Conservation (phyloP, 768 basidiomycete genomes). For the Paxillus involutus region DNA sequence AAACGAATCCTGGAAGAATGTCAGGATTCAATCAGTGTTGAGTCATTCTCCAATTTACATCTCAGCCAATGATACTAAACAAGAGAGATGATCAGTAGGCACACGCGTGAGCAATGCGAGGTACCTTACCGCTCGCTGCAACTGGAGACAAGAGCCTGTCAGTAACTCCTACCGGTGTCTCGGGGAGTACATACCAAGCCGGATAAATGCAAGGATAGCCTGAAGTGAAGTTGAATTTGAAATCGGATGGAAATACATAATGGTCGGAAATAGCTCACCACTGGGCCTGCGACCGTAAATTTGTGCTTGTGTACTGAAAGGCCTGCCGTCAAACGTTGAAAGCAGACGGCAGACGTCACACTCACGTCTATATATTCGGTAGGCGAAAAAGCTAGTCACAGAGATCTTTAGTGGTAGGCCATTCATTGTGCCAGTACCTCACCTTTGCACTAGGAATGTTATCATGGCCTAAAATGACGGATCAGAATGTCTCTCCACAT, state of each 20-base stretch:
- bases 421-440: background rate
- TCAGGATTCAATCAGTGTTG: background rate
- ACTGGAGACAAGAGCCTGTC: constrained; percentile 3
- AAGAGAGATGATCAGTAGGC: background rate
- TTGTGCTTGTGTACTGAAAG: constrained; percentile 14
- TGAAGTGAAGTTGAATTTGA: constrained; percentile 3
- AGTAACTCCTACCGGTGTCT: background rate
- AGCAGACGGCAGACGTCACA: background rate
- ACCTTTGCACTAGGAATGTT: constrained; percentile 26
- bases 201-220: constrained; percentile 15
- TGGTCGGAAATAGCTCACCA: constrained; percentile 9
- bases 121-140: constrained; percentile 17
- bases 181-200: constrained; percentile 12
- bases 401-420: background rate
- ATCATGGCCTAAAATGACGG: constrained; percentile 15
- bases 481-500: background rate
- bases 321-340: background rate
- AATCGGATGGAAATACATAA: background rate
- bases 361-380: constrained; percentile 25
- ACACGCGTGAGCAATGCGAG: background rate
- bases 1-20: constrained; percentile 12
- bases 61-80: constrained; percentile 18
- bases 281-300: constrained; percentile 10
- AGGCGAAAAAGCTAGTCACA: constrained; percentile 20
- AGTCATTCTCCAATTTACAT: constrained; percentile 13